phyloP scores from a whole-genome alignment of 2,329 filamentous ascomycete species.

The Claviceps sp. region DNA sequence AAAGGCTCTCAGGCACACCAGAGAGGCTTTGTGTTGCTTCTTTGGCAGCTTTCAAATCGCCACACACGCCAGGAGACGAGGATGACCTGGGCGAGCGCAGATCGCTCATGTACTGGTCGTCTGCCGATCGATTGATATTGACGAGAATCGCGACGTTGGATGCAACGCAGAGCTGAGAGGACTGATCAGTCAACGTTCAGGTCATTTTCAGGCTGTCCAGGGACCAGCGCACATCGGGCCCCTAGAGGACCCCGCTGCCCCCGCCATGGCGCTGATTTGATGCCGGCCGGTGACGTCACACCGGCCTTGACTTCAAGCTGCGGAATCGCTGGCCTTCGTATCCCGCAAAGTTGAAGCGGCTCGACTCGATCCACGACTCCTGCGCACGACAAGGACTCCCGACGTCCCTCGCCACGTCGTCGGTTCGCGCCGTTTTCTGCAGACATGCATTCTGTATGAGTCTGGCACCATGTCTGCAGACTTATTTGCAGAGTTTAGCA shows the following conservation, averaged over 20 bases:
- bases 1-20: neutral
- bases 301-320: neutral
- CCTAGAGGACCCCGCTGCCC: neutral
- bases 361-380: neutral
- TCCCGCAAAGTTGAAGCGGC: neutral
- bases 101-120: no score
- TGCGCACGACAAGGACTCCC: neutral
- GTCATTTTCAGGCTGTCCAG: neutral
- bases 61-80: neutral
- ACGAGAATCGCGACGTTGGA: no score
- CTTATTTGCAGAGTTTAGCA: conserved; percentile 50
- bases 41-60: neutral
- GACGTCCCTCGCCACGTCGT: neutral
- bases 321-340: no score
- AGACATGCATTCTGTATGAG: neutral
- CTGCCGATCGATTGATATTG: no score
- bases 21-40: neutral
- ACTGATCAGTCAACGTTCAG: neutral
- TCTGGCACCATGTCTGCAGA: conserved; percentile 44
- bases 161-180: no score
- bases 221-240: neutral
- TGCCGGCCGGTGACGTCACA: neutral
- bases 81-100: no score
- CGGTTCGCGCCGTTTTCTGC: neutral
- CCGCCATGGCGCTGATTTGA: neutral